phyloP scores from a whole-genome alignment of 257 asterid species.

The Linaria vulgaris region DNA sequence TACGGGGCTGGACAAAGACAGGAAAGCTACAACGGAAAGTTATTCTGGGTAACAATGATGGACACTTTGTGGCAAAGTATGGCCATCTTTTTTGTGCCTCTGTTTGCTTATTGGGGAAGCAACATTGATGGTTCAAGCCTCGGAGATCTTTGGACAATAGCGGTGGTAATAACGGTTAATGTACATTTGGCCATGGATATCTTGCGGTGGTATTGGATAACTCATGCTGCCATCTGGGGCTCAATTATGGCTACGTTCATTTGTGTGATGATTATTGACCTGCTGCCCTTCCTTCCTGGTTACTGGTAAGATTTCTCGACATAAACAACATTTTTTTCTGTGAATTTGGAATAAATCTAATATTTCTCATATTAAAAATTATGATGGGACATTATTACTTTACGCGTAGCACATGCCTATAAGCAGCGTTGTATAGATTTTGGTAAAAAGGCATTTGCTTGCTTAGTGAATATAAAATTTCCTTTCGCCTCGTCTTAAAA shows the following conservation, averaged over 20 bases:
- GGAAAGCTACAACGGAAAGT: constrained; percentile 69
- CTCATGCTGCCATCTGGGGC: constrained; percentile 91
- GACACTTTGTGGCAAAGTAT: constrained; percentile 94
- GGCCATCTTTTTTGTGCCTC: constrained; percentile 68
- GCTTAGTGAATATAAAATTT: no score
- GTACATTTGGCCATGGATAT: constrained; percentile 92
- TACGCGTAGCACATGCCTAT: no score
- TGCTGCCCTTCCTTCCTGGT: constrained; percentile 68
- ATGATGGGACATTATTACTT: not conserved
- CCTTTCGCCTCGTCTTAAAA: no score
- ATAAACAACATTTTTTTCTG: no score
- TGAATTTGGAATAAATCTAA: no score
- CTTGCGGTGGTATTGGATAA: constrained; percentile 81
- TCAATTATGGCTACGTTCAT: constrained; percentile 78
- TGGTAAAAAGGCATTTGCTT: no score
- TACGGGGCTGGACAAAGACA: constrained; percentile 87
- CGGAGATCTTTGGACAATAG: constrained; percentile 93
- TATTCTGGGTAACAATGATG: constrained; percentile 76
- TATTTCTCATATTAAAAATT: not conserved
- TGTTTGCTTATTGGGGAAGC: constrained; percentile 74
- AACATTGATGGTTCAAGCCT: constrained; percentile 68
- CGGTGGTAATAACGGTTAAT: constrained; percentile 80
- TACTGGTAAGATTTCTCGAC: constrained; percentile 57
- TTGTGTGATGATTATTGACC: constrained; percentile 71
- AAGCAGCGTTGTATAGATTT: no score